Percentiles rank a stretch among this genome's conserved stretches.
Evolutionary conservation across 176 grass and related monocot genomes (phyloP).

Genomic region (Carex littledalei): DNA sequence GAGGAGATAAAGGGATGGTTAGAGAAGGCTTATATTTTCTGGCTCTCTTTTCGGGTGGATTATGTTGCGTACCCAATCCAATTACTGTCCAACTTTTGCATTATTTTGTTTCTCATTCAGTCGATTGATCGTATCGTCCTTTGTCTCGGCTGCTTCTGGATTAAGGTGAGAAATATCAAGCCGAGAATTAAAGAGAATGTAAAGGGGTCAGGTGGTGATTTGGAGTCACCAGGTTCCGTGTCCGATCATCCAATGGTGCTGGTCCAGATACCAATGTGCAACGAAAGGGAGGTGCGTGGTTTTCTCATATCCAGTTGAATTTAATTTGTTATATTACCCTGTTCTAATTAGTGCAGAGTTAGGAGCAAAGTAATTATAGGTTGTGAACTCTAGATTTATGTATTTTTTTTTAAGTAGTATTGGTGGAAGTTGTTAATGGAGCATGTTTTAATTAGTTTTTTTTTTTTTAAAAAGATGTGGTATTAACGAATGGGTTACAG

Average conservation of each 20-base stretch:
- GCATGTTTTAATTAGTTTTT: too few relatives aligned
- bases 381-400: too few relatives aligned
- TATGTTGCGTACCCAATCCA: conserved; percentile 85
- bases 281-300: conserved; percentile 74
- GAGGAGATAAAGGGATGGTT: conserved; percentile 72
- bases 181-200: conserved; percentile 21
- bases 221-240: conserved; percentile 24
- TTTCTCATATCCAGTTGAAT: not conserved
- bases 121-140: conserved; percentile 70
- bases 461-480: too few relatives aligned
- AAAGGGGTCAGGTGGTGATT: conserved; percentile 14
- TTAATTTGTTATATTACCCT: not conserved
- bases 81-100: conserved; percentile 60
- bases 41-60: conserved; percentile 65
- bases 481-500: not conserved
- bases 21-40: conserved; percentile 64
- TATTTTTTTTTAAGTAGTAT: too few relatives aligned
- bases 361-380: not conserved
- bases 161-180: conserved; percentile 74
- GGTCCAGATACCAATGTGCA: conserved; percentile 96
- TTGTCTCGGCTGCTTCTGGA: conserved; percentile 90
- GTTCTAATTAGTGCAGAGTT: not conserved
- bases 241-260: conserved; percentile 80
- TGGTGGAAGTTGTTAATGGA: too few relatives aligned
- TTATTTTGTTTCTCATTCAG: conserved; percentile 91